Base-by-base conservation (phyloP, 805 yeast genomes). In the Ogataea paraovalis region DNA sequence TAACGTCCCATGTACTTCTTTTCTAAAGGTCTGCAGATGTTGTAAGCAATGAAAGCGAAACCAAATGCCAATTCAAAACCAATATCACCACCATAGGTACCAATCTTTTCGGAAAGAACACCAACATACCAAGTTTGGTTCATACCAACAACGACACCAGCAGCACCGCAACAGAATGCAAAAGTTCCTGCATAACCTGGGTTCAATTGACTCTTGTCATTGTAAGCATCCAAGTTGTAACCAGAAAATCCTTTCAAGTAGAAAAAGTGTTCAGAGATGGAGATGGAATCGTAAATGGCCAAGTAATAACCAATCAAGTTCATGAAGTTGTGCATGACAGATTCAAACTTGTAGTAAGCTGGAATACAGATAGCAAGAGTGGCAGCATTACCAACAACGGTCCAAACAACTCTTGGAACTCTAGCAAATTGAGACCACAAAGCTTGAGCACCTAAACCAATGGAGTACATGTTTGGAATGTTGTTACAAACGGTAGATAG, bases 391-490 rank as follows among this genome's bases (percentile, higher is more conserved):
- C 91, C 96, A 46, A 73, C 64, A 41, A 86, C 56, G 38, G 96
- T 83, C 96, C 96, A 90, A 43, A 82, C 56, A 44, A 85, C 76
- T 75, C 97, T 81, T 61, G 97, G 97, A 49, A 91, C 72, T 61
- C 73, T 78, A 39, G 81, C 74, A 61, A 90, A 78, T 53, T 79
- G 80, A 47, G 85, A 79, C 86, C 92, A 86, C 59, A 86, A 71
- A 39, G 94, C 81, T 71, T 91, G 97, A 32, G 90, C 89, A 55
- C 90, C 83, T 62, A 91, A 75, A 37, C 89, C 91, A 59, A 89
- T 79, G 22, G 97, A 87, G 74, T 91, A 91, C 85, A 89, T 83
- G 74, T 89, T 90, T 68, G 97, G 97, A 67, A 90, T 81, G 72
- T 89, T 90, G 76, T 88, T 89, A 55, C 96, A 83, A 48, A 91